Conservation (phyloP, 2,329 filamentous ascomycete species). For the Alternaria triticina region DNA sequence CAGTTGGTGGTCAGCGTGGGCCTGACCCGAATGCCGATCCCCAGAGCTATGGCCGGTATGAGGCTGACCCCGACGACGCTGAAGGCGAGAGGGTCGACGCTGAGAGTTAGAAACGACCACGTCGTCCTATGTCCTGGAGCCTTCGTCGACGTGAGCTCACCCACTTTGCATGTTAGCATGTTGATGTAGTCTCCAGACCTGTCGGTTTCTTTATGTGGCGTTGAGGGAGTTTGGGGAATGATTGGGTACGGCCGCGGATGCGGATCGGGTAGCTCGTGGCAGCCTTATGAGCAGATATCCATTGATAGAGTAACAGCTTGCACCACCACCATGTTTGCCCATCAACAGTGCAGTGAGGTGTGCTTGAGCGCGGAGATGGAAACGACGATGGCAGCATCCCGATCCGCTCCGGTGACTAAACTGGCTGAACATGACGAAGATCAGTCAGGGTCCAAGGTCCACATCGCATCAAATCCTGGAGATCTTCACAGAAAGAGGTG, state of each 20-base stretch:
- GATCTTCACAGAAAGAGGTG: not conserved
- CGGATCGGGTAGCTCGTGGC: slow-evolving; percentile 33
- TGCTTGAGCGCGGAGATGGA: not conserved
- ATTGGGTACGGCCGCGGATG: slow-evolving; percentile 46
- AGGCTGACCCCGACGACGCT: slow-evolving; percentile 49
- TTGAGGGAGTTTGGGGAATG: slow-evolving; percentile 24
- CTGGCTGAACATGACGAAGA: not conserved
- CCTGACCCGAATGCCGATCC: slow-evolving; percentile 48
- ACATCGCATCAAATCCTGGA: not conserved
- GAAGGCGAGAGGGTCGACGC: slow-evolving; percentile 50
- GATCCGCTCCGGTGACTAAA: slow-evolving; percentile 9
- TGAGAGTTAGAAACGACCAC: slow-evolving; percentile 26
- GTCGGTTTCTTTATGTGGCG: slow-evolving; percentile 5
- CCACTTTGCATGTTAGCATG: not conserved
- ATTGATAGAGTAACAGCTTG: slow-evolving; percentile 11
- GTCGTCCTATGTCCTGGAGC: not conserved
- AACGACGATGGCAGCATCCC: slow-evolving; percentile 3
- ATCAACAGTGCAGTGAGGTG: not conserved
- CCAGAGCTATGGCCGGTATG: slow-evolving; percentile 46
- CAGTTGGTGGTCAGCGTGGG: slow-evolving; percentile 45
- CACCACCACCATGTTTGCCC: not conserved
- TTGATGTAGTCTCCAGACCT: not conserved
- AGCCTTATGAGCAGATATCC: slow-evolving; percentile 36
- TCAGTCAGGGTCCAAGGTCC: slow-evolving; percentile 1
- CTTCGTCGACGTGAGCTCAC: not conserved